Base-by-base conservation (phyloP, 257 asterid genomes). In the Asclepias syriaca region DNA sequence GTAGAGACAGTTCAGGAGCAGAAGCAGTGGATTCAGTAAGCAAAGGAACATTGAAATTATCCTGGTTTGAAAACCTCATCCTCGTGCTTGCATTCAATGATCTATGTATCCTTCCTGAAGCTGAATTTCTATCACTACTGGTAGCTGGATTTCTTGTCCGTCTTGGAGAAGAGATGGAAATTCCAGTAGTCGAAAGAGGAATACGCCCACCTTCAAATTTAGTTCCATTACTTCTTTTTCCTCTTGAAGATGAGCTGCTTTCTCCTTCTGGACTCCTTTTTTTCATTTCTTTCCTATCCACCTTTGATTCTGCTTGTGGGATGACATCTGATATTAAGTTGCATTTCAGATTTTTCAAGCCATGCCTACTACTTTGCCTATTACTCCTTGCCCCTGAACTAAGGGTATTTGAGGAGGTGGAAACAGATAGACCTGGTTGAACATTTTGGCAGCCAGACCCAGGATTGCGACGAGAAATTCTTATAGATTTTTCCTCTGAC, bases 181-280 rank as follows among this genome's bases (percentile, higher is more conserved):
- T 60, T 32, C 95, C 88, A 67, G 74, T 78, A 50, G 79, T 70
- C 19, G 87, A 81, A 64, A 67, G 81, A 3, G 66, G 61, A 45
- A 18, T 61, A 63, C 55, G 81, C n/a, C 80, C 77, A 51, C 72
- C 83, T 45, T 37, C 34, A 57, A 71, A 63, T 19, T 77, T 66
- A 16, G 73, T 54, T 14, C 70, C 72, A 15, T 49, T 67, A 10
- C 43, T 63, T 80, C 75, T 73, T 75, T 83, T 84, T 71, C 85
- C 92, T 74, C 75, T 66, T 56, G 58, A 59, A 59, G 91, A 79
- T 7, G 76, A 78, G 73, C 87, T 83, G 76, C 83, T 87, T 80
- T 85, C 95, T 60, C 85, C 82, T 71, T 79, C 96, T 4, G 83
- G 75, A 67, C 74, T 80, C 78, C 84, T 82, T 75, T 75, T 87